phyloP scores from a whole-genome alignment of 441 rosid species.

The California macrophylla region DNA sequence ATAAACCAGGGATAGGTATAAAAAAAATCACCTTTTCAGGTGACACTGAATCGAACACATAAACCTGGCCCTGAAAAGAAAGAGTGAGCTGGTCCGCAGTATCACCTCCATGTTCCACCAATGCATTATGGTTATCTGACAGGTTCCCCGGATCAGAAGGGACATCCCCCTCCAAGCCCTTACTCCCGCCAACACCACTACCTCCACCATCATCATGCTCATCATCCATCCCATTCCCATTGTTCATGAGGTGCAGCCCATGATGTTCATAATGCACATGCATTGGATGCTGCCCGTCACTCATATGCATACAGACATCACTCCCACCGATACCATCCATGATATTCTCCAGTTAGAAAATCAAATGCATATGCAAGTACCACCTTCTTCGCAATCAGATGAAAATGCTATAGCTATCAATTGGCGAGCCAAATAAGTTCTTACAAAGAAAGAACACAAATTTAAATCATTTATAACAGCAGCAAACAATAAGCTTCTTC shows the following conservation, averaged over 20 bases:
- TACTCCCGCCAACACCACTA: conserved; percentile 24
- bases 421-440: too few species aligned
- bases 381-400: conserved; percentile 1
- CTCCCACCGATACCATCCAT: conserved; percentile 43
- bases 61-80: conserved; percentile 65
- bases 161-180: conserved; percentile 34
- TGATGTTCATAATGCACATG: conserved; percentile 35
- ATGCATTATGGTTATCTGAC: conserved; percentile 31
- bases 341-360: neutral
- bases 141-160: conserved; percentile 33
- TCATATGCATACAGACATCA: conserved; percentile 30
- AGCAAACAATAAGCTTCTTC: too few species aligned
- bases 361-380: neutral
- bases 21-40: conserved; percentile 44
- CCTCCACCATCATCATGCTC: conserved; percentile 23
- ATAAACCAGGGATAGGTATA: neutral
- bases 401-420: too few species aligned
- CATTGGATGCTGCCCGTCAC: conserved; percentile 31
- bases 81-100: conserved; percentile 47
- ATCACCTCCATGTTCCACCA: conserved; percentile 20
- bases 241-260: conserved; percentile 29
- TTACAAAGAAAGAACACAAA: too few species aligned
- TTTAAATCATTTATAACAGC: too few species aligned
- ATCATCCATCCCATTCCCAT: conserved; percentile 32
- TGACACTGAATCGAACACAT: conserved; percentile 46